Conservation (phyloP, 2,329 filamentous ascomycete genomes). For the Penicillium sp. region DNA sequence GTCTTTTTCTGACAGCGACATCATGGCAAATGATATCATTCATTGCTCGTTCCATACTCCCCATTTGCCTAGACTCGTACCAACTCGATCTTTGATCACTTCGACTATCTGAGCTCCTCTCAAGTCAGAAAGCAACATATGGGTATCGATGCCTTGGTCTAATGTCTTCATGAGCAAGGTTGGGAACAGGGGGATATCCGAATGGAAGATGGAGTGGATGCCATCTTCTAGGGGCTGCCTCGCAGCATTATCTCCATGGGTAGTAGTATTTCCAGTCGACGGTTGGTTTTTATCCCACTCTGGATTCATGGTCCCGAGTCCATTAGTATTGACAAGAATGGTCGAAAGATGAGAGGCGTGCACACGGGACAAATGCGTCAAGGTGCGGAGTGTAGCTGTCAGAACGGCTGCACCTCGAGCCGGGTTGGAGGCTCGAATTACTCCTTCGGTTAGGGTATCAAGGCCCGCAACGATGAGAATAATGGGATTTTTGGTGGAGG, state of each 20-base stretch:
- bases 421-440: conserved; percentile 41
- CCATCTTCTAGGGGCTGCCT: conserved; percentile 18
- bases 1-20: neutral
- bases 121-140: conserved; percentile 38
- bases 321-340: conserved; percentile 40
- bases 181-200: conserved; percentile 20
- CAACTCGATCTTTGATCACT: conserved; percentile 43
- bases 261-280: neutral
- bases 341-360: conserved; percentile 32
- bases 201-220: conserved; percentile 31
- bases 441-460: conserved; percentile 37
- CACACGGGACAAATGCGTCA: conserved; percentile 36
- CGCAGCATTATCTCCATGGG: neutral
- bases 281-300: neutral
- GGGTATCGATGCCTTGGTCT: conserved; percentile 42
- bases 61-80: conserved; percentile 39
- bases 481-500: conserved; percentile 3
- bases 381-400: conserved; percentile 32
- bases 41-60: conserved; percentile 27
- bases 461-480: conserved; percentile 39
- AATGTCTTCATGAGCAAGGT: conserved; percentile 38
- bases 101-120: conserved; percentile 33
- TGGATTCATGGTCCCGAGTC: conserved; percentile 24
- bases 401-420: conserved; percentile 37
- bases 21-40: neutral